A percentile compares a stretch with the other conserved stretches of the same genome.
These are phyloP conservation scores for Kwoniella sp. DNA, from an alignment of 768 basidiomycete genomes.

Conservation along the genomic window DNA sequence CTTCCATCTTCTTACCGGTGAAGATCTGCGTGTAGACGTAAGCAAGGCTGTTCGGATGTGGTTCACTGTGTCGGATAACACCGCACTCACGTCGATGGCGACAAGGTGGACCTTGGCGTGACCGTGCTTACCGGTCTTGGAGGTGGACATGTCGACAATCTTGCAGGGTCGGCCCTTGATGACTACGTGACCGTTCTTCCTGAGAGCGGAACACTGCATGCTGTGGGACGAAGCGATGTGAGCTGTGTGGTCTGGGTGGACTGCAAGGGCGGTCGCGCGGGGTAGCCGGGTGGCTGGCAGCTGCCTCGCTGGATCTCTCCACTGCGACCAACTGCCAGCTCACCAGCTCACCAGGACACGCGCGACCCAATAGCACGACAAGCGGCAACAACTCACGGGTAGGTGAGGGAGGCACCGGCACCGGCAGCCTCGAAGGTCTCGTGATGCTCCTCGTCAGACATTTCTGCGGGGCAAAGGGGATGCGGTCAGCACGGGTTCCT, in stretches of 20 bases:
- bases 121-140: slow-evolving; percentile 94
- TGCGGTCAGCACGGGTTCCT: not conserved
- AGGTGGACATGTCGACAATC: slow-evolving; percentile 93
- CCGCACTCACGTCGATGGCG: slow-evolving; percentile 78
- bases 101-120: slow-evolving; percentile 99
- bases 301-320: no score
- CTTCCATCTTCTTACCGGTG: slow-evolving; percentile 91
- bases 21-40: slow-evolving; percentile 88
- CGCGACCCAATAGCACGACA: no score
- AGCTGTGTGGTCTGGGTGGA: no score
- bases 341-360: no score
- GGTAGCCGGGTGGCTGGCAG: no score
- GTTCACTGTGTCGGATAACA: not conserved
- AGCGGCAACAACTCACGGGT: slow-evolving; percentile 45
- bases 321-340: no score
- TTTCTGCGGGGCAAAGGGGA: slow-evolving; percentile 16
- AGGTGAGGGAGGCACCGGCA: slow-evolving; percentile 50
- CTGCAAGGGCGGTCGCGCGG: no score
- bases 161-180: slow-evolving; percentile 99
- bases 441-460: slow-evolving; percentile 78
- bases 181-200: slow-evolving; percentile 66
- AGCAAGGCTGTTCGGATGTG: no score
- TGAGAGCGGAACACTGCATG: slow-evolving; percentile 84
- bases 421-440: slow-evolving; percentile 77
- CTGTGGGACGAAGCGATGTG: no score